Conservation (phyloP, 345 rosid genomes). For the Turnera subulata region DNA sequence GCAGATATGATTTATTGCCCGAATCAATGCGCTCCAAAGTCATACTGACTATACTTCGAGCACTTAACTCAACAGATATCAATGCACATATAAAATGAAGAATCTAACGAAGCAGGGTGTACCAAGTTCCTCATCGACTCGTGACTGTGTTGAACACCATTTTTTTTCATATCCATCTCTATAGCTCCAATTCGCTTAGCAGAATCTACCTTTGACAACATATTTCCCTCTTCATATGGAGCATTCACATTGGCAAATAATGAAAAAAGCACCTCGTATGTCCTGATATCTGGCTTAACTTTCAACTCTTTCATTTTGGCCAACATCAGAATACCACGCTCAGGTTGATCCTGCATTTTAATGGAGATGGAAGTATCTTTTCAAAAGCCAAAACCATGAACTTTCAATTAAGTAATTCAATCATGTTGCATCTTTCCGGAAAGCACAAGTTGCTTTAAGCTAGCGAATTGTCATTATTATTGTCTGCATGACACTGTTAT, state of each 20-base stretch:
- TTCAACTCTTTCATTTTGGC: conserved; percentile 64
- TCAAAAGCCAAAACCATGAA: not conserved
- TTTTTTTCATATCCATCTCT: conserved; percentile 68
- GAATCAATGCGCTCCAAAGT: not conserved
- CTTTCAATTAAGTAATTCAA: not conserved
- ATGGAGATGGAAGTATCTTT: conserved; percentile 6
- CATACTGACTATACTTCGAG: not conserved
- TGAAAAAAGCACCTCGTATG: conserved; percentile 68
- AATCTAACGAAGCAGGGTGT: conserved; percentile 11
- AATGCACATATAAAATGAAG: conserved; percentile 7
- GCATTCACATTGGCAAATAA: conserved; percentile 66
- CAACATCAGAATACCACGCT: conserved; percentile 59
- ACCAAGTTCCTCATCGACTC: conserved; percentile 64
- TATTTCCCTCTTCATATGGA: conserved; percentile 64
- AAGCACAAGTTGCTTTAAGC: no score
- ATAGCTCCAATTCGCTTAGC: conserved; percentile 64
- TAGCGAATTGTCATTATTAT: no score
- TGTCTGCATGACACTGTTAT: no score
- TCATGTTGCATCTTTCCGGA: no score
- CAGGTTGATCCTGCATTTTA: conserved; percentile 65
- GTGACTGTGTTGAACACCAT: conserved; percentile 61
- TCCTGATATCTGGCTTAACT: conserved; percentile 53
- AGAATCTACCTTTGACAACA: conserved; percentile 50
- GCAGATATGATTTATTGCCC: no score
- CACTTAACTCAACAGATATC: not conserved